Base-by-base conservation (phyloP, 129 eudicot genomes). In the Oenanthe sinensis region DNA sequence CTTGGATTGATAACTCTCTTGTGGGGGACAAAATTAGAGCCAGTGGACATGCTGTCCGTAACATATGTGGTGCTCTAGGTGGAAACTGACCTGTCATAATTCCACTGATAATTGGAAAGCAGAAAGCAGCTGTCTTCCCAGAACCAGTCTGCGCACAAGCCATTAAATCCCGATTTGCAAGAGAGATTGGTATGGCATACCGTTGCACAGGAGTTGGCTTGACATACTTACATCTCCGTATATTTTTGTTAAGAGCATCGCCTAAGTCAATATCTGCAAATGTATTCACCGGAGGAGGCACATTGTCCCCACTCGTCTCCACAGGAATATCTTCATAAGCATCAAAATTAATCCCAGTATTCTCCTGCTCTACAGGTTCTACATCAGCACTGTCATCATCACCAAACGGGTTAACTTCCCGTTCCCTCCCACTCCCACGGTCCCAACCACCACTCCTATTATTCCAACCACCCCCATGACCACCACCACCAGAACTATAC, bases 111-210 rank as follows among this genome's bases (percentile, higher is more conserved):
- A 92, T 92, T 0, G 97, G 97, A 52, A 92, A 92, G 79, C 97
- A 92, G 85, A 92, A 92, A 6, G 97, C 96, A 22, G 97, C 97
- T 2, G 97, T 92, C 82, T 92, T 92, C 14, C 97, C 97, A 1
- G 97, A 92, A 30, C 97, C 97, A 11, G 97, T 92, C 82, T 92
- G 97, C 36, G 97, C 97, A 78, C 97, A 89, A 40, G 97, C 97
- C 97, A 92, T 92, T 75, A 92, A 79, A 82, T 92, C 97, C 76
- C 97, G 86, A 7, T 95, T 90, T 6, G 87, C 92, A 71, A 90
- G 83, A 48, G 96, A 88, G 75, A 90, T 89, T 4, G 97, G 97
- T 68, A 92, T 92, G 14, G 97, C 90, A 77, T 92, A 81, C 54
- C 96, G 88, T 74, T 92, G 97, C 55, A 92, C 91, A 24, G 97